These are phyloP conservation scores for Eutrema heterophyllum DNA, from an alignment of 345 rosid genomes.

Conservation along the genomic window DNA sequence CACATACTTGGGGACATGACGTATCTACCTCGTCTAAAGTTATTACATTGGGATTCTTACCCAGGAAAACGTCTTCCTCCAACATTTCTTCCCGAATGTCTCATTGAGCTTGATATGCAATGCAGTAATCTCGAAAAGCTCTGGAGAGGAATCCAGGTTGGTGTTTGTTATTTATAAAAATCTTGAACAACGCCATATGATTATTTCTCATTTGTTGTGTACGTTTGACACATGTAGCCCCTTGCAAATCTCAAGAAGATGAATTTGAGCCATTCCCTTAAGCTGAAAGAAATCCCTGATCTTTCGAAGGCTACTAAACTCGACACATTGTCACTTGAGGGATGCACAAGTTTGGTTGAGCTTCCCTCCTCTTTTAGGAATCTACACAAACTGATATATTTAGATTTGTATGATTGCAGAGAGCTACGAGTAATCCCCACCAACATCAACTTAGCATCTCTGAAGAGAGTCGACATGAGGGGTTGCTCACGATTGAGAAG, in stretches of 20 bases:
- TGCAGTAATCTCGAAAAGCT: slow-evolving; percentile 1
- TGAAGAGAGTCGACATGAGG: no score
- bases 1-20: neutral
- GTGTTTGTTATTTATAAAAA: neutral
- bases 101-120: neutral
- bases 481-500: no score
- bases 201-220: no score
- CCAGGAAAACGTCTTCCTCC: slow-evolving; percentile 10
- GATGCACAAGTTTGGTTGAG: slow-evolving; percentile 2
- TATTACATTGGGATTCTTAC: slow-evolving; percentile 2
- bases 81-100: neutral
- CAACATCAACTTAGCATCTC: neutral
- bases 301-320: slow-evolving; percentile 14
- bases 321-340: neutral
- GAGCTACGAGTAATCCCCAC: neutral
- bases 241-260: no score
- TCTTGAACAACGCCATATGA: no score
- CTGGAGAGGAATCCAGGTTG: neutral
- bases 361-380: neutral
- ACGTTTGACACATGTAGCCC: no score
- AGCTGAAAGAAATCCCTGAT: slow-evolving; percentile 7
- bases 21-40: neutral
- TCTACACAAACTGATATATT: slow-evolving; percentile 7
- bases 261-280: no score
- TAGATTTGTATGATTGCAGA: no score